Conservation (phyloP, 2,329 filamentous ascomycete genomes). For the Lachnellula suecica region DNA sequence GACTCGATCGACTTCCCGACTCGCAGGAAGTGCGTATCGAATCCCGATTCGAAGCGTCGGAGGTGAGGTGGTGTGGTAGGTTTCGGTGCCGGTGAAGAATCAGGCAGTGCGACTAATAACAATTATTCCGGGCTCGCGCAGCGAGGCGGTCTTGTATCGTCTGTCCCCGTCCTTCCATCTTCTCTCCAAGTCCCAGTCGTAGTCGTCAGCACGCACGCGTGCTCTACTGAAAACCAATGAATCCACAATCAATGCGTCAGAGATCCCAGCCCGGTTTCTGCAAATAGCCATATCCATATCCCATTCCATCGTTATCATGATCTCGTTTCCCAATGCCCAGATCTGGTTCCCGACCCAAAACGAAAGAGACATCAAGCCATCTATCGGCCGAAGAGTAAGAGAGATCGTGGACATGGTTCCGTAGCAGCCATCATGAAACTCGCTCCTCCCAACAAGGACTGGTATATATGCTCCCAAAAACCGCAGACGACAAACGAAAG, state of each 20-base stretch:
- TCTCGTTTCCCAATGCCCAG: constrained; percentile 7
- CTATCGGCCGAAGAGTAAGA: constrained; percentile 14
- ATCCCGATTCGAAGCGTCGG: constrained; percentile 10
- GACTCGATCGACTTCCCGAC: constrained; percentile 7
- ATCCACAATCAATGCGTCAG: constrained; percentile 10
- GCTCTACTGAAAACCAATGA: constrained; percentile 19
- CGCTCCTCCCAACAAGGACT: constrained; percentile 24
- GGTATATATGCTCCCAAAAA: constrained; percentile 16
- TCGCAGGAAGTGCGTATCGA: constrained; percentile 12
- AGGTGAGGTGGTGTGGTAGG: constrained; percentile 5
- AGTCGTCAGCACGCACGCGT: constrained; percentile 30
- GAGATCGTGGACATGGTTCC: constrained; percentile 9
- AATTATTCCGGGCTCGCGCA: constrained; percentile 13
- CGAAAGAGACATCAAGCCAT: constrained; percentile 31
- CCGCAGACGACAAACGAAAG: constrained; percentile 29
- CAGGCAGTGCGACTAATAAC: constrained; percentile 13
- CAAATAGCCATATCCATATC: constrained; percentile 7
- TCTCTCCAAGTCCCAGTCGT: constrained; percentile 14
- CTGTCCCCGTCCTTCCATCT: constrained; percentile 1
- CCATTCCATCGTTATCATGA: constrained; percentile 15
- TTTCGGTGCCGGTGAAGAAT: constrained; percentile 5
- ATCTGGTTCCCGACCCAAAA: constrained; percentile 16
- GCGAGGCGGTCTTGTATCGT: constrained; percentile 19
- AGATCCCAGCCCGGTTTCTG: constrained; percentile 21
- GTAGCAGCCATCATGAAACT: constrained; percentile 19